Percentiles rank a stretch among this genome's conserved stretches.
These are phyloP conservation scores for Berberis vulgaris DNA, from an alignment of 164 flowering plant species.

Conservation along the genomic window DNA sequence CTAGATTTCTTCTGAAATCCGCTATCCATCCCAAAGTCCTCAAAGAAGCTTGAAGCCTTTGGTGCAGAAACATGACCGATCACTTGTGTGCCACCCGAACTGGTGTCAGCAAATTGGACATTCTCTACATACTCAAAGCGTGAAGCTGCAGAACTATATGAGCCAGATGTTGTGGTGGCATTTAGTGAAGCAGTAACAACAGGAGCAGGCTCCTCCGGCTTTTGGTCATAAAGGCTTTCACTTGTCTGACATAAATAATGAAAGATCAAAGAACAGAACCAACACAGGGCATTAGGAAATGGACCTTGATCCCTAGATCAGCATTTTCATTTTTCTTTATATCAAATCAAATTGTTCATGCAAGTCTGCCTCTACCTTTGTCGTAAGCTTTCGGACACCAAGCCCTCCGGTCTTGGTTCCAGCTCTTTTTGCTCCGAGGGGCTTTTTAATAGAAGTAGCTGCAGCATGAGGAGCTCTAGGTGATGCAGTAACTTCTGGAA, in stretches of 20 bases:
- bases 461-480: conserved; percentile 46
- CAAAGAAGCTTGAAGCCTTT: conserved; percentile 77
- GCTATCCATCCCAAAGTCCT: conserved; percentile 88
- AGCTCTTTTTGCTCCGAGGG: conserved; percentile 69
- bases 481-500: conserved; percentile 34
- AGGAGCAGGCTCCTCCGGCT: conserved; percentile 83
- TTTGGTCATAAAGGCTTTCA: conserved; percentile 91
- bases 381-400: conserved; percentile 87
- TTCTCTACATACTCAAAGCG: conserved; percentile 86
- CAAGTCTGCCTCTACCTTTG: conserved; percentile 44
- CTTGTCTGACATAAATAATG: conserved; percentile 49
- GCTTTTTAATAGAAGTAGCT: conserved; percentile 52
- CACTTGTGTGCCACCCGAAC: conserved; percentile 40
- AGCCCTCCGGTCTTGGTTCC: conserved; percentile 81
- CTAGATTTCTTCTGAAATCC: conserved; percentile 55
- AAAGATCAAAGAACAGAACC: not conserved
- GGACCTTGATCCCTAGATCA: not conserved
- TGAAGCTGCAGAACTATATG: conserved; percentile 41
- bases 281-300: not conserved
- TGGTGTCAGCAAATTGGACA: conserved; percentile 39
- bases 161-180: conserved; percentile 22
- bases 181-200: conserved; percentile 37
- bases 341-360: not conserved
- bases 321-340: not conserved
- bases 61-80: conserved; percentile 82